A percentile compares a stretch with the other conserved stretches of the same genome.
Conservation (phyloP, 2,329 filamentous ascomycete species). For the Pseudogymnoascus sp. region DNA sequence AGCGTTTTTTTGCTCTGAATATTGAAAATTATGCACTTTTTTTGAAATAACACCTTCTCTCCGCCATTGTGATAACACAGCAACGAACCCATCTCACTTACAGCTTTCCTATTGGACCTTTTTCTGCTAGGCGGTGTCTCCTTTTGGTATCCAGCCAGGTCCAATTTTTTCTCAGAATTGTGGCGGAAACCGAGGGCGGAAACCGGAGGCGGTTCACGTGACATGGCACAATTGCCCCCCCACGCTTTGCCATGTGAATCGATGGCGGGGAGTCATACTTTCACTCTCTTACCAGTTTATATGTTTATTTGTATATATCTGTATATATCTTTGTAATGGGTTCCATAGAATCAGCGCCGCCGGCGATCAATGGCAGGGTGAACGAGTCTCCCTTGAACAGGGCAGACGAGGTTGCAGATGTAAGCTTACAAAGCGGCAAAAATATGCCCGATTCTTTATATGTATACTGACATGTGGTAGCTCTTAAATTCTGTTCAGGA, state of each 20-base stretch:
- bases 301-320: not conserved
- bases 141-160: not conserved
- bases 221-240: not conserved
- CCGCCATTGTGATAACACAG: no score
- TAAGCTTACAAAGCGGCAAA: slow-evolving; percentile 25
- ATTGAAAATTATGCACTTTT: no score
- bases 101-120: not conserved
- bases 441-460: not conserved
- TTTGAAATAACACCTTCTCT: no score
- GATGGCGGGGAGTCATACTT: slow-evolving; percentile 1
- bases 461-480: slow-evolving; percentile 34
- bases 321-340: slow-evolving; percentile 16
- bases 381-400: slow-evolving; percentile 28
- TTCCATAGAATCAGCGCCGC: slow-evolving; percentile 16
- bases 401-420: slow-evolving; percentile 41
- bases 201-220: not conserved
- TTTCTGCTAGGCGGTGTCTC: slow-evolving; percentile 1
- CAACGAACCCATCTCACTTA: not conserved
- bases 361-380: slow-evolving; percentile 12
- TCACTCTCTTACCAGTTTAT: not conserved
- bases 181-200: not conserved
- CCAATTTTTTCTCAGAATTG: not conserved
- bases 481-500: slow-evolving; percentile 60
- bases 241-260: not conserved
- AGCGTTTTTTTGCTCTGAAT: no score